phyloP scores from a whole-genome alignment of 805 yeast species.

The Priceomyces fermenticarens region DNA sequence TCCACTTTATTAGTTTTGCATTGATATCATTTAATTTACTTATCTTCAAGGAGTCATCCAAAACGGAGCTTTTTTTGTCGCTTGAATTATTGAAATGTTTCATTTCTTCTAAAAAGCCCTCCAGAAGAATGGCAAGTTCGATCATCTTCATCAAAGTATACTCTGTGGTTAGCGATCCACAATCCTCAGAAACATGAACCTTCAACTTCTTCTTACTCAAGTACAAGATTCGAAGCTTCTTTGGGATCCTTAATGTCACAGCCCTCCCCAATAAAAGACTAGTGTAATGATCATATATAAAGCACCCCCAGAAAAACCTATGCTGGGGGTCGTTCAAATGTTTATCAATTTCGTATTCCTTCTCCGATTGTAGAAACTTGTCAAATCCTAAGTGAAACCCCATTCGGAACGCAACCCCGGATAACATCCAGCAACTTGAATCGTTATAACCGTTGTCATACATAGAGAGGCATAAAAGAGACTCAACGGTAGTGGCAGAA shows the following conservation, averaged over 20 bases:
- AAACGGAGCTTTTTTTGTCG: background rate
- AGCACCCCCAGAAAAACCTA: slow-evolving; percentile 5
- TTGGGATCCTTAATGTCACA: slow-evolving; percentile 3
- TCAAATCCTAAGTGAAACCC: slow-evolving; percentile 11
- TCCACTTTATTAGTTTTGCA: slow-evolving; percentile 2
- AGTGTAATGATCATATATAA: slow-evolving; percentile 5
- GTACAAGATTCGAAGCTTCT: background rate
- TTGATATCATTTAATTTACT: slow-evolving; percentile 2
- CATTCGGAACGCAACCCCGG: slow-evolving; percentile 13
- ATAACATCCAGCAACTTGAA: slow-evolving; percentile 11
- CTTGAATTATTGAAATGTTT: background rate
- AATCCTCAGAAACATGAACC: background rate
- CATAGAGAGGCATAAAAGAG: slow-evolving; percentile 2
- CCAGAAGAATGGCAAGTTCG: slow-evolving; percentile 4
- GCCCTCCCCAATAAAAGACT: slow-evolving; percentile 5
- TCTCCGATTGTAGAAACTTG: background rate
- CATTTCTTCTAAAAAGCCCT: background rate
- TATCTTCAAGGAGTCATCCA: background rate
- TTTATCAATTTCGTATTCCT: background rate
- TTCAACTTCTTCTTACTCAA: background rate
- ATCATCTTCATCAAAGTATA: slow-evolving; percentile 4
- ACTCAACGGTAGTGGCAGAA: slow-evolving; percentile 2
- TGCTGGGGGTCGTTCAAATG: background rate
- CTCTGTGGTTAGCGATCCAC: background rate
- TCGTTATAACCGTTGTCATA: slow-evolving; percentile 5